Evolutionary conservation across 1,284 basidiomycete genomes (phyloP), one percentile per base, ranked within the genome.

Genomic region (Cutaneotrichosporon cavernicola): DNA sequence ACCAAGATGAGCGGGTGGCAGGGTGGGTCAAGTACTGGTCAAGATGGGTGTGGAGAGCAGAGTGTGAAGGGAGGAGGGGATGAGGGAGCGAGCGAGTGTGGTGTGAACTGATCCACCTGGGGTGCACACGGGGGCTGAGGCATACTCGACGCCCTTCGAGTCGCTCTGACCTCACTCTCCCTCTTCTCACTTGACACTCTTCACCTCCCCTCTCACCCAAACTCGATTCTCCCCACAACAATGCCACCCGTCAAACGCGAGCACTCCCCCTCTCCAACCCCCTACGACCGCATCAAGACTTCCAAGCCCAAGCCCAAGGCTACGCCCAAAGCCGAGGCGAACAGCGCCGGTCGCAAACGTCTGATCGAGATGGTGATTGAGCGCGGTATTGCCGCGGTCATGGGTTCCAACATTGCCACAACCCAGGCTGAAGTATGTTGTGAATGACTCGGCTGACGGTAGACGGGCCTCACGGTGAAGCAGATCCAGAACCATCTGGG

Each of bases 401-500:
- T 46, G 43, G 43, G 43, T 18, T n/a, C 18, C 3, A 46, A 46
- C 43, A 46, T 51, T 4, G 49, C 49, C 4, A 4, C 26, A 6
- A 51, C 49, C 8, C 49, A 51, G 22, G 49, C 22, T 22, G 49
- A 51, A 22, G 49, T 51, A n/a, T 7, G 49, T 50, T 13, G 10
- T 50, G 49, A 26, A 50, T 4, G n/a, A 13, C 49, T 18, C 22
- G 1, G 49, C 49, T 51, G 10, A 51, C 49, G 5, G 1, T 22
- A 51, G 49, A 73, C 72, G 30, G 73, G 73, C 18, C 57, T 73
- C 60, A 71, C 69, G 1, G 66, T 47, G 26, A 65, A 66, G 46
- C 74, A 76, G 63, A 66, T 74, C 63, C 63, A 62, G 47, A 68
- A 63, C 18, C 73, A 76, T 63, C 55, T 76, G 5, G 43, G 43